These are phyloP conservation scores for Marchantia paleacea DNA, from an alignment of 225 moss, liverwort and hornwort genomes.

Conservation along the genomic window DNA sequence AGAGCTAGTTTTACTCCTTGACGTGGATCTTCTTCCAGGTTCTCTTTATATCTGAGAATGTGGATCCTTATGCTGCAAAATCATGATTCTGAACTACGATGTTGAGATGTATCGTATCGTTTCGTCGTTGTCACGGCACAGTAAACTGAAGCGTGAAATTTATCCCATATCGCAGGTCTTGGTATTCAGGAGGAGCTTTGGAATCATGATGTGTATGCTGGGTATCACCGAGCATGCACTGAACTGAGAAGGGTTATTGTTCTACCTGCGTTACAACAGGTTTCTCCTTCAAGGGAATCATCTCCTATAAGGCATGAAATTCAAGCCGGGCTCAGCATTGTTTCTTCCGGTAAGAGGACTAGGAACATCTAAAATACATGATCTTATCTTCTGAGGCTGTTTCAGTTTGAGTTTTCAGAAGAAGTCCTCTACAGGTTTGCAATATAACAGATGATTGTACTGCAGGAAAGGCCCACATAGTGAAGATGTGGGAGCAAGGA, in stretches of 20 bases:
- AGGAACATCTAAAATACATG: no score
- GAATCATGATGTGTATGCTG: conserved; percentile 35
- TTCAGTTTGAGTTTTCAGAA: not conserved
- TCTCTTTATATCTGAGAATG: not conserved
- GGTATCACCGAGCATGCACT: conserved; percentile 41
- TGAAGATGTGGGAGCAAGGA: conserved; percentile 24
- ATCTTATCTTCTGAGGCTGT: not conserved
- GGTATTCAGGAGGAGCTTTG: conserved; percentile 46
- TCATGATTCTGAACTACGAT: no score
- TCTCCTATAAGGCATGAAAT: conserved; percentile 25
- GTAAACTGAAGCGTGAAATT: not conserved
- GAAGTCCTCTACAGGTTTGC: not conserved
- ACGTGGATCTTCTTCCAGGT: conserved; percentile 45
- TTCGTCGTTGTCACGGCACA: not conserved
- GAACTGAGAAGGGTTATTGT: conserved; percentile 32
- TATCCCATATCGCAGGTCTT: conserved; percentile 7
- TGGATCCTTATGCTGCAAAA: no score
- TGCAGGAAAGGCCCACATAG: conserved; percentile 21
- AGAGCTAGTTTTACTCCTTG: conserved; percentile 38
- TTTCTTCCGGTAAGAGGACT: conserved; percentile 26
- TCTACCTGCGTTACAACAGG: conserved; percentile 35
- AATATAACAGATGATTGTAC: not conserved
- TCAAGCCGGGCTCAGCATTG: conserved; percentile 27
- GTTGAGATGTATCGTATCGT: not conserved
- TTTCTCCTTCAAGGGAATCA: conserved; percentile 16